Evolutionary conservation across 2,329 filamentous ascomycete species (phyloP).

Genomic region (Aspergillus candidus): DNA sequence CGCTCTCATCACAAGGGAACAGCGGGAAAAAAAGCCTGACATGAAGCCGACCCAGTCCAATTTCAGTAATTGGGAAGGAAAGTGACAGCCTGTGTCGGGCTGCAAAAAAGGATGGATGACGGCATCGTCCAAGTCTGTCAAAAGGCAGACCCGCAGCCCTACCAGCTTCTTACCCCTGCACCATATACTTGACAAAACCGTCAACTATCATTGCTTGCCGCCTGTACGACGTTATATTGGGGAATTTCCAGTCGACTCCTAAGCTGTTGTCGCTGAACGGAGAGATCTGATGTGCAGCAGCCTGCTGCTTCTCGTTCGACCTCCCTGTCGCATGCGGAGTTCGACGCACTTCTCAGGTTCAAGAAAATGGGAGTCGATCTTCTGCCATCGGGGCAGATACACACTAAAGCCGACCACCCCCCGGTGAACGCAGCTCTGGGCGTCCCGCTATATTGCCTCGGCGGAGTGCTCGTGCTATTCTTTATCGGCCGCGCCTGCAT

Average conservation of each 20-base stretch:
- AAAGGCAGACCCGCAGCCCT: background rate
- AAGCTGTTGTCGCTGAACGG: too few relatives aligned
- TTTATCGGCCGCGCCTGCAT: slow-evolving; percentile 20
- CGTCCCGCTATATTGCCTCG: slow-evolving; percentile 26
- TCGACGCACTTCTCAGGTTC: slow-evolving; percentile 3
- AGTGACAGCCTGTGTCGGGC: background rate
- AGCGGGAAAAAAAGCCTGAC: too few relatives aligned
- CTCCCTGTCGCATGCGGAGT: too few relatives aligned
- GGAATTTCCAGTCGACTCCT: too few relatives aligned
- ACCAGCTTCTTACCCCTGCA: too few relatives aligned
- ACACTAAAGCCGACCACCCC: slow-evolving; percentile 17
- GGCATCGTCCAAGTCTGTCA: slow-evolving; percentile 9
- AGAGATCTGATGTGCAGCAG: too few relatives aligned
- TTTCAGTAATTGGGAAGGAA: background rate
- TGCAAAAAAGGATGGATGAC: slow-evolving; percentile 11
- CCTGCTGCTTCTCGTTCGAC: too few relatives aligned
- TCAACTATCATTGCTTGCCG: too few relatives aligned
- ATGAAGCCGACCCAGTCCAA: background rate
- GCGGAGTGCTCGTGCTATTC: slow-evolving; percentile 17
- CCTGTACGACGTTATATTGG: too few relatives aligned
- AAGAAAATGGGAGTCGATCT: slow-evolving; percentile 29
- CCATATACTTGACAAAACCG: too few relatives aligned
- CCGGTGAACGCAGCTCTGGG: slow-evolving; percentile 29
- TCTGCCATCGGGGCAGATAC: slow-evolving; percentile 19
- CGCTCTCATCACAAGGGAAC: background rate